Evolutionary conservation across 768 basidiomycete genomes (phyloP).

Genomic region (Multifurca ochricompacta): DNA sequence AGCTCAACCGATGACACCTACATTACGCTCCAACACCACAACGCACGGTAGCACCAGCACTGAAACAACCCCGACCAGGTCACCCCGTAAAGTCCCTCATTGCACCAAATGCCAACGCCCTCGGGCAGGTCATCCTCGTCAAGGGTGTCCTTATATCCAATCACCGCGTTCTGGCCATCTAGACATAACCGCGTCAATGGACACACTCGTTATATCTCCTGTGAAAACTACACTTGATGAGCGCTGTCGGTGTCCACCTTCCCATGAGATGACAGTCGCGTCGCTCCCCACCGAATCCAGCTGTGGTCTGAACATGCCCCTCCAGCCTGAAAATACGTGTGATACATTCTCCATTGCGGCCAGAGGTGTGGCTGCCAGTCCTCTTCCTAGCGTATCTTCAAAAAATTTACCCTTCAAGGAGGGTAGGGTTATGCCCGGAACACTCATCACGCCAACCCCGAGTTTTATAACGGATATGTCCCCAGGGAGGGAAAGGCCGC

Average conservation of each 20-base stretch:
- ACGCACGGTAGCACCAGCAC: slow-evolving; percentile 4
- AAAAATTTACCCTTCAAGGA: slow-evolving; percentile 5
- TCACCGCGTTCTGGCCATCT: background rate
- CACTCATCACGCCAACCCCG: slow-evolving; percentile 9
- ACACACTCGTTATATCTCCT: slow-evolving; percentile 17
- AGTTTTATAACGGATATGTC: slow-evolving; percentile 11
- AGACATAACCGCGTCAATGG: slow-evolving; percentile 13
- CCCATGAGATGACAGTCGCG: slow-evolving; percentile 36
- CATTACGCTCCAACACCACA: slow-evolving; percentile 10
- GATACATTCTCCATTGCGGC: slow-evolving; percentile 23
- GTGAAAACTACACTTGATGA: slow-evolving; percentile 8
- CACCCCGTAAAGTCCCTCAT: slow-evolving; percentile 44
- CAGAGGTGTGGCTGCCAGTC: background rate
- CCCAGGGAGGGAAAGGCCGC: background rate
- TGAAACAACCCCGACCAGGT: slow-evolving; percentile 27
- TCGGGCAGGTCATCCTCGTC: slow-evolving; percentile 53
- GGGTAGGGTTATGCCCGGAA: slow-evolving; percentile 20
- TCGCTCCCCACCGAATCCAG: slow-evolving; percentile 44
- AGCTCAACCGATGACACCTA: slow-evolving; percentile 19
- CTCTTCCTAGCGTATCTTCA: background rate
- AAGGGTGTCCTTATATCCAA: slow-evolving; percentile 44
- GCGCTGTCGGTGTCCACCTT: slow-evolving; percentile 26
- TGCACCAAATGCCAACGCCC: slow-evolving; percentile 53
- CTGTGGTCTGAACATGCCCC: slow-evolving; percentile 39
- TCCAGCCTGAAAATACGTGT: slow-evolving; percentile 36